Conservation (phyloP, 2,329 filamentous ascomycete genomes). For the Claviceps quebecensis region DNA sequence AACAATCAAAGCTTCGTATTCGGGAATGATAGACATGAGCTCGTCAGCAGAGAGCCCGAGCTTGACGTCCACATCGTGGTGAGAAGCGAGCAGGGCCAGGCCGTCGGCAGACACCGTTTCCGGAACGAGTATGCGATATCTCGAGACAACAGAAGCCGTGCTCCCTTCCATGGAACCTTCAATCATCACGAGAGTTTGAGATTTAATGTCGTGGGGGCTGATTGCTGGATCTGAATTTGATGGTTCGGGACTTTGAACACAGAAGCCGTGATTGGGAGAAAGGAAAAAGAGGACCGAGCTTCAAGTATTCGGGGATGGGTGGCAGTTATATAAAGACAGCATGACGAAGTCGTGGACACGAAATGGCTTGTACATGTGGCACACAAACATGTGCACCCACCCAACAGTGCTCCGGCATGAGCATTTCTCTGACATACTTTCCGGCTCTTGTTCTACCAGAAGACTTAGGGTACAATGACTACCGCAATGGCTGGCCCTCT, state of each 20-base stretch:
- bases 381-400: not conserved
- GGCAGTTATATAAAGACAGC: not conserved
- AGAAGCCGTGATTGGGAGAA: not conserved
- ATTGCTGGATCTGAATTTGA: too few species aligned
- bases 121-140: constrained; percentile 50
- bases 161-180: constrained; percentile 12
- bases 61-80: constrained; percentile 56
- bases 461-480: not conserved
- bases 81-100: constrained; percentile 49
- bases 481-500: not conserved
- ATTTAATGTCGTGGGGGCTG: not conserved
- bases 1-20: constrained; percentile 65
- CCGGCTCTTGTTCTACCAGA: not conserved
- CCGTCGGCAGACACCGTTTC: constrained; percentile 74
- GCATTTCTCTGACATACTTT: not conserved
- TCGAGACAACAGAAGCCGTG: constrained; percentile 5
- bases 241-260: too few species aligned
- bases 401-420: not conserved
- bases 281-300: not conserved
- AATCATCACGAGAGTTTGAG: constrained; percentile 10
- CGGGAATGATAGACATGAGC: constrained; percentile 50
- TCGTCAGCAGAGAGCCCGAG: constrained; percentile 48
- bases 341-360: not conserved
- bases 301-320: not conserved
- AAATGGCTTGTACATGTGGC: not conserved